Conservation (phyloP, 2,329 filamentous ascomycete genomes). For the Stylonectria norvegica region DNA sequence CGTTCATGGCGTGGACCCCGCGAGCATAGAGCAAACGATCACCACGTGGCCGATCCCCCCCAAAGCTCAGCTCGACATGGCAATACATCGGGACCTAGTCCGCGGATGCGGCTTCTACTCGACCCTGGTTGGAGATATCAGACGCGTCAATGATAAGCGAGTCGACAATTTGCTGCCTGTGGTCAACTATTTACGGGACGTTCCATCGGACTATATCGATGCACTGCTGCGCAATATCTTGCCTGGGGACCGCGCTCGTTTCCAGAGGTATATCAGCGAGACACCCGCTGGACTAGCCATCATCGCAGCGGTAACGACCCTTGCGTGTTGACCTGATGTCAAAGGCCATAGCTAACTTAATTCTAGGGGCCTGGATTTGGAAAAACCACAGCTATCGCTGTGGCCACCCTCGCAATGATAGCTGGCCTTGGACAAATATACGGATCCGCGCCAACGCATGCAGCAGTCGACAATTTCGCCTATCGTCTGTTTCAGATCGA, state of each 20-base stretch:
- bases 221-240: conserved; percentile 6
- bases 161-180: conserved; percentile 4
- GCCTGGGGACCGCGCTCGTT: conserved; percentile 4
- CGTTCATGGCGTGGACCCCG: neutral
- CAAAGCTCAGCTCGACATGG: conserved; percentile 1
- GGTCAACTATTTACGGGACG: conserved; percentile 4
- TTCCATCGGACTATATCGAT: neutral
- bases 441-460: conserved; percentile 13
- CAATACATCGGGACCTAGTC: conserved; percentile 11
- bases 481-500: conserved; percentile 1
- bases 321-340: neutral
- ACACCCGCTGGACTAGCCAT: conserved; percentile 9
- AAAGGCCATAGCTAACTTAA: neutral
- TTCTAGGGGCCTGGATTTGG: conserved; percentile 10
- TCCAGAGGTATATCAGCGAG: conserved; percentile 11
- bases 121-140: neutral
- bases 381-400: conserved; percentile 9
- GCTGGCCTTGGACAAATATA: conserved; percentile 6
- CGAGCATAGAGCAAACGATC: neutral
- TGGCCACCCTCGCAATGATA: conserved; percentile 8
- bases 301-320: conserved; percentile 11
- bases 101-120: conserved; percentile 11
- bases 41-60: rapidly evolving
- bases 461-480: conserved; percentile 17
- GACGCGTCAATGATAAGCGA: neutral